A percentile compares a stretch with the other conserved stretches of the same genome.
Conservation (phyloP, 768 basidiomycete genomes). For the Mycena olivaceomarginata region DNA sequence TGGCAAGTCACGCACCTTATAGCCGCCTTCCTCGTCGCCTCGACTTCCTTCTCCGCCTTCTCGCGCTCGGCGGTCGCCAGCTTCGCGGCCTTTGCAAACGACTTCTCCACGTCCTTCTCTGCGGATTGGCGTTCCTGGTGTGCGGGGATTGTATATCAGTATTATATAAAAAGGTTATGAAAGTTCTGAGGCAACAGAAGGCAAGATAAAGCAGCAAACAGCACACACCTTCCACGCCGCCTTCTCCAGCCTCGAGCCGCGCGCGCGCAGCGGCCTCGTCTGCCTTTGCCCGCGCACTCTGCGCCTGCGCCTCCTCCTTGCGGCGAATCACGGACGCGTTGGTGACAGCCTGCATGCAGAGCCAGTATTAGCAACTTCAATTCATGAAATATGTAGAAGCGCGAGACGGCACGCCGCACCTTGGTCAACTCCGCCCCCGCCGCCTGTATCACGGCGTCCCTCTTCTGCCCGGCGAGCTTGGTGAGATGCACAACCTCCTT, state of each 20-base stretch:
- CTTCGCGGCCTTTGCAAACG: neutral
- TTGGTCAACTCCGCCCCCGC: conserved; percentile 33
- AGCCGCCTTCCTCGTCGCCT: conserved; percentile 22
- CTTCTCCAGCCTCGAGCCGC: too few species aligned
- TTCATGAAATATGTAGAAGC: too few species aligned
- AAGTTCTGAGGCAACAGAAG: too few species aligned
- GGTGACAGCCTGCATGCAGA: conserved; percentile 18
- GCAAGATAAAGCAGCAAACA: too few species aligned
- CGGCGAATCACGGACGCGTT: conserved; percentile 37
- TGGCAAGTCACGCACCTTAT: conserved; percentile 11
- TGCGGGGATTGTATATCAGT: too few species aligned
- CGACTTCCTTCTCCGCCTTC: conserved; percentile 17
- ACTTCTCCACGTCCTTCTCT: conserved; percentile 19
- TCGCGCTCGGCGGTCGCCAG: neutral
- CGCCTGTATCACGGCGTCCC: conserved; percentile 36
- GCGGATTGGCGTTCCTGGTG: neutral
- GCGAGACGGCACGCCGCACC: neutral
- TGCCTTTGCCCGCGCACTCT: conserved; percentile 32
- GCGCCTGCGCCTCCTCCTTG: conserved; percentile 28
- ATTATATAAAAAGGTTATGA: too few species aligned
- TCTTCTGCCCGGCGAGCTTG: conserved; percentile 37
- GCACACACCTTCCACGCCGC: neutral
- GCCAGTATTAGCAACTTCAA: neutral
- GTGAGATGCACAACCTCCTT: conserved; percentile 34
- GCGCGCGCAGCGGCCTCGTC: conserved; percentile 23